Percentiles rank a stretch among this genome's conserved stretches.
Evolutionary conservation across 208 protist genomes (phyloP).

Genomic region (Acanthamoeba triangularis): DNA sequence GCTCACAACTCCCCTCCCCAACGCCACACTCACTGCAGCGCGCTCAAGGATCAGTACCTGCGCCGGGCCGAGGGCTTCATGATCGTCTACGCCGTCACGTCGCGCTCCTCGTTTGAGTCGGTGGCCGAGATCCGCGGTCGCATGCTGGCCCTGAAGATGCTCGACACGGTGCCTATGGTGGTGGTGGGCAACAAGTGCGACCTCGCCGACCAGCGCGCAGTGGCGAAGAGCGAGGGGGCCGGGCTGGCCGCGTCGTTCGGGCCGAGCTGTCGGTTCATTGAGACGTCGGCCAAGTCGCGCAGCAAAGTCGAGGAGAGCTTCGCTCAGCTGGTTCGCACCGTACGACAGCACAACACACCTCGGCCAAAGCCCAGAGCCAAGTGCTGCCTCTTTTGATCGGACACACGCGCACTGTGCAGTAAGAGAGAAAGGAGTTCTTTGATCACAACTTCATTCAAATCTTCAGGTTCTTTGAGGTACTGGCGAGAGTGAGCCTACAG

Average conservation of each 20-base stretch:
- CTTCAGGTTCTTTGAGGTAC: too few species aligned
- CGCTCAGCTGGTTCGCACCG: constrained; percentile 72
- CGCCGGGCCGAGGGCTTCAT: constrained; percentile 86
- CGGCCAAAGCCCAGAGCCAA: too few species aligned
- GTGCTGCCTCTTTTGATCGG: too few species aligned
- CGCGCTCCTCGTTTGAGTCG: constrained; percentile 87
- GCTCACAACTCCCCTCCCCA: too few species aligned
- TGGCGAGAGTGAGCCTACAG: too few species aligned
- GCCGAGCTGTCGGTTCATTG: constrained; percentile 85
- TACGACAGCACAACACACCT: too few species aligned
- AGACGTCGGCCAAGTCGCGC: constrained; percentile 88
- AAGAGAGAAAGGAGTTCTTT: too few species aligned
- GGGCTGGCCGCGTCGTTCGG: constrained; percentile 55
- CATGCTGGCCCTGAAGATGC: constrained; percentile 91
- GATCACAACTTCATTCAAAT: too few species aligned
- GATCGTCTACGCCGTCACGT: constrained; percentile 89
- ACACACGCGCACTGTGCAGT: too few species aligned
- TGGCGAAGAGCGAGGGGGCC: constrained; percentile 83
- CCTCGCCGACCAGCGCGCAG: constrained; percentile 85
- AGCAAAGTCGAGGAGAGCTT: constrained; percentile 88
- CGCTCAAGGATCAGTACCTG: constrained; percentile 9
- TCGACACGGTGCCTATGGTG: constrained; percentile 88
- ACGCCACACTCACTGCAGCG: too few species aligned
- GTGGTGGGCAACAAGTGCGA: constrained; percentile 91
- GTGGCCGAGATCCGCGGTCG: constrained; percentile 85